Percentiles rank a stretch among this genome's conserved stretches.
phyloP scores from a whole-genome alignment of 2,329 filamentous ascomycete genomes.

The Fusarium sulawesiense region DNA sequence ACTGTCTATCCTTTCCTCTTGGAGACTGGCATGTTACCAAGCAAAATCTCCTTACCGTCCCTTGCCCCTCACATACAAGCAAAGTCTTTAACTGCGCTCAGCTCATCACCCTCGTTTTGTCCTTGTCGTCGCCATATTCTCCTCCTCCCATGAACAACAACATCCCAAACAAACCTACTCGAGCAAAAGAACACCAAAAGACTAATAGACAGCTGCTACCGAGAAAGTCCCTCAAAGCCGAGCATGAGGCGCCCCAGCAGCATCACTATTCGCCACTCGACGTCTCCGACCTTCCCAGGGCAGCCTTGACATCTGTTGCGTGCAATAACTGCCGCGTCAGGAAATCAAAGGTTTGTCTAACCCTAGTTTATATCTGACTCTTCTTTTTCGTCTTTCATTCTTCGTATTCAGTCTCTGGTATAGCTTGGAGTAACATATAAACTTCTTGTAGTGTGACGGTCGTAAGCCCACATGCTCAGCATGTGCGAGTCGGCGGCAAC shows the following conservation, averaged over 20 bases:
- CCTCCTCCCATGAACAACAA: constrained; percentile 2
- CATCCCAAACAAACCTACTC: constrained; percentile 4
- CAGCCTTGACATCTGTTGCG: constrained; percentile 20
- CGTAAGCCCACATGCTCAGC: constrained; percentile 23
- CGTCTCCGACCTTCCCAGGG: not conserved
- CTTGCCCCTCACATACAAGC: not conserved
- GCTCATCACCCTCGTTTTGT: not conserved
- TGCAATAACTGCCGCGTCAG: constrained; percentile 21
- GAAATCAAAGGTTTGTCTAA: constrained; percentile 24
- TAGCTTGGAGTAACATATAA: constrained; percentile 4
- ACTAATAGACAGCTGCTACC: constrained; percentile 20
- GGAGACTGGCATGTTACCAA: not conserved
- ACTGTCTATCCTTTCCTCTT: not conserved
- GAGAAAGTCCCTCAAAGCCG: not conserved
- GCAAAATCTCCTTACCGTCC: not conserved
- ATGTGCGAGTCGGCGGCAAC: constrained; percentile 18
- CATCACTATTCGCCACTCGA: constrained; percentile 11
- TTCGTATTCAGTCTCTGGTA: not conserved
- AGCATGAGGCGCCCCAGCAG: not conserved
- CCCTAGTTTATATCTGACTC: no score
- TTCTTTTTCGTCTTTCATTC: not conserved
- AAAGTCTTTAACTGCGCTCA: not conserved
- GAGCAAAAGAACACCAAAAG: constrained; percentile 20
- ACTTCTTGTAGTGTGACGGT: constrained; percentile 16
- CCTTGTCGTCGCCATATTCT: not conserved